Base-by-base conservation (phyloP, 768 basidiomycete genomes). In the Suillus subaureus region DNA sequence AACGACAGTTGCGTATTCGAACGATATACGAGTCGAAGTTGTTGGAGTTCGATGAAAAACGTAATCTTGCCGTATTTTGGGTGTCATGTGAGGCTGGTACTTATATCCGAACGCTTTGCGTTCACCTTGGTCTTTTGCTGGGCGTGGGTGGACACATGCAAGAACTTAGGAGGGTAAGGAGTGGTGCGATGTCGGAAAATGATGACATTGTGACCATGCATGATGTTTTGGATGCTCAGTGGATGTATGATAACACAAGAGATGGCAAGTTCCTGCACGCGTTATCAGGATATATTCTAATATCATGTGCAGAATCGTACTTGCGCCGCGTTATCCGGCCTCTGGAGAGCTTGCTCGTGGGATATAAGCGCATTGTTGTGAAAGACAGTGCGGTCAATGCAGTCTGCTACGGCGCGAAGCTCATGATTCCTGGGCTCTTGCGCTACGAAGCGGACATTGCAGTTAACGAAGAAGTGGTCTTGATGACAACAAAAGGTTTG, bases 101-200 rank as follows among this genome's bases (percentile, higher is more conserved):
- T n/a, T 93, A 93, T 69, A 93, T 93, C 70, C 91, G 97, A 76
- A 99, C 97, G 1, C 85, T 99, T 54, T 99, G 97, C 77, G 97
- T 99, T 16, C 97, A 99, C 79, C 81, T 99, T 62, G 97, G 97
- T 65, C 84, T 99, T 61, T 67, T 99, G 49, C 83, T 98, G 43
- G 97, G 97, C 67, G 97, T 99, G 35, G 97, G 97, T 28, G 97
- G 96, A n/a, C 97, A 99, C 79, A 99, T 99, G 97, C 97, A 99
- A 80, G 97, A 99, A 77, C 85, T 99, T 65, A 85, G 97, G 71
- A 83, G 97, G 71, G 97, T 99, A 16, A 83, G 97, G 69, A 94
- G 91, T 75, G 97, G 97, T 72, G 97, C 96, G 58, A 90, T 98
- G 87, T 93, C 92, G 58, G 97, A 99, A 81, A 96, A 94, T 75